Conservation (phyloP, 2,329 filamentous ascomycete species). For the Gyromitra esculenta region DNA sequence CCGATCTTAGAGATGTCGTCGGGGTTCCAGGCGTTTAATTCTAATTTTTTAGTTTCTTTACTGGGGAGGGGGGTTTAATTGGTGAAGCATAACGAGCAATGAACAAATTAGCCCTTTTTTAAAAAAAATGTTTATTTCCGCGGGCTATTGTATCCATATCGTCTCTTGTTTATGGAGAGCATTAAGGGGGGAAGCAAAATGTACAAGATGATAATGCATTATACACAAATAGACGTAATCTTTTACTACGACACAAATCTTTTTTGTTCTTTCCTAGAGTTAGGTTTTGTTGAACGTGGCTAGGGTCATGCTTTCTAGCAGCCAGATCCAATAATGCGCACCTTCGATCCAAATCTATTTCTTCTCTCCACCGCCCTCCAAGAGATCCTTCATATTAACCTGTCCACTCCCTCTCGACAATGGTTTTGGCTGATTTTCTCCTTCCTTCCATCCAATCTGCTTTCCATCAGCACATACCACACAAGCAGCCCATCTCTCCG, state of each 20-base stretch:
- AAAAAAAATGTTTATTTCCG: slow-evolving; percentile 4
- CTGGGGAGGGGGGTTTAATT: background rate
- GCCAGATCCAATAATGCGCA: background rate
- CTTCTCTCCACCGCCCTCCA: slow-evolving; percentile 63
- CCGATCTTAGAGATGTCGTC: slow-evolving; percentile 30
- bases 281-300: background rate
- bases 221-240: slow-evolving; percentile 29
- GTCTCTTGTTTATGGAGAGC: slow-evolving; percentile 2
- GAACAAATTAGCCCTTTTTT: background rate
- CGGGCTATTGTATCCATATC: slow-evolving; percentile 22
- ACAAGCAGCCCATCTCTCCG: background rate
- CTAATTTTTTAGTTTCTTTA: background rate
- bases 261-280: background rate
- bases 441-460: slow-evolving; percentile 90
- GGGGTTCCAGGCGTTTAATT: slow-evolving; percentile 53
- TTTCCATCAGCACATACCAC: slow-evolving; percentile 13
- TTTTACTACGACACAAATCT: slow-evolving; percentile 9
- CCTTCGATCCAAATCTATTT: slow-evolving; percentile 15
- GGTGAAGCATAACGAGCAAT: slow-evolving; percentile 7
- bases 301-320: background rate
- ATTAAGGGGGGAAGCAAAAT: background rate
- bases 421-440: slow-evolving; percentile 79
- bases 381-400: slow-evolving; percentile 85
- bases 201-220: slow-evolving; percentile 21
- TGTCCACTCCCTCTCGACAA: slow-evolving; percentile 84